Evolutionary conservation across 2,329 filamentous ascomycete genomes (phyloP).

Genomic region (Cryoendolithus antarcticus): DNA sequence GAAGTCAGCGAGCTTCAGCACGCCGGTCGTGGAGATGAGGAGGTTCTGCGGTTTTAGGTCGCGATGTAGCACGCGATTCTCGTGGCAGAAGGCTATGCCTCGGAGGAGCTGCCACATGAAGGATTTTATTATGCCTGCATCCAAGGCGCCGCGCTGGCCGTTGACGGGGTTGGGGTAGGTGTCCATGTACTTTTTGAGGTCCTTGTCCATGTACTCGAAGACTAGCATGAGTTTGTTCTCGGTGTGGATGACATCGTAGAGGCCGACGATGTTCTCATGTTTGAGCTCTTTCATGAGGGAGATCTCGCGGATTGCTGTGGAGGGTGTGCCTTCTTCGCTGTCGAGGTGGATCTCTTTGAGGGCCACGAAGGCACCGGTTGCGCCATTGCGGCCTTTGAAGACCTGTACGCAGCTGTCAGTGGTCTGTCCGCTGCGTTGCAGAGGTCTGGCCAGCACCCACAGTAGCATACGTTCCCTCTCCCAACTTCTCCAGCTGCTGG

Average conservation of each 20-base stretch:
- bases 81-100: conserved; percentile 95
- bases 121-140: conserved; percentile 85
- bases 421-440: too few species aligned
- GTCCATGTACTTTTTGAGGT: conserved; percentile 98
- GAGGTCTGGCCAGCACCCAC: conserved; percentile 36
- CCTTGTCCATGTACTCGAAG: conserved; percentile 97
- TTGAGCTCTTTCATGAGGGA: conserved; percentile 99
- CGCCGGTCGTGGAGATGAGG: conserved; percentile 81
- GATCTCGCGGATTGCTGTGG: conserved; percentile 94
- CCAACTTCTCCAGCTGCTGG: conserved; percentile 96
- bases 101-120: conserved; percentile 98
- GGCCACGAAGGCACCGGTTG: conserved; percentile 91
- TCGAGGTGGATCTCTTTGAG: conserved; percentile 98
- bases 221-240: conserved; percentile 99
- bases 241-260: conserved; percentile 98
- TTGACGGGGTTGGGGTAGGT: conserved; percentile 39
- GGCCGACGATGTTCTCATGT: conserved; percentile 93
- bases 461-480: conserved; percentile 96
- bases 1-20: conserved; percentile 89
- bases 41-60: conserved; percentile 95
- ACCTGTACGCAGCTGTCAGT: conserved; percentile 47
- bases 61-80: conserved; percentile 89
- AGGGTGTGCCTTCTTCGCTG: conserved; percentile 93
- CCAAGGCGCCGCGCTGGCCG: conserved; percentile 78
- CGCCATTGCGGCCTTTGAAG: conserved; percentile 94